A percentile compares a stretch with the other conserved stretches of the same genome.
These are phyloP conservation scores for Murraya koenigii DNA, from an alignment of 345 rosid genomes.

Conservation along the genomic window DNA sequence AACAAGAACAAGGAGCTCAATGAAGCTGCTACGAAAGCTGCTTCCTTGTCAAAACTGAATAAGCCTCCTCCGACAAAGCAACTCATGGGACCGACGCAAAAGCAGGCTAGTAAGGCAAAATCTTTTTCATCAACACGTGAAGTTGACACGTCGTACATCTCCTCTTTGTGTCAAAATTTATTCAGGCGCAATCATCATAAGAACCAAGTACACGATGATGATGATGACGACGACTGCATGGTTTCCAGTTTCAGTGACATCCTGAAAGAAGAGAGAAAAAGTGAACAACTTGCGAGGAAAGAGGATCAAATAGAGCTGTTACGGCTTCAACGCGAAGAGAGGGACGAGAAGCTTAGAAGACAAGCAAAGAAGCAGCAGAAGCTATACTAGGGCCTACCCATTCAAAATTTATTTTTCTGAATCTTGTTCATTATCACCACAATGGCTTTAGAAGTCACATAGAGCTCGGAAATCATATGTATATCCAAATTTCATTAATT, in stretches of 20 bases:
- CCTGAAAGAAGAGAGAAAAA: conserved; percentile 8
- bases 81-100: not conserved
- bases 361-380: not conserved
- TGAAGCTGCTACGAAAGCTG: not conserved
- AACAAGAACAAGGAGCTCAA: not conserved
- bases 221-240: not conserved
- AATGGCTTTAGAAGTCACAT: not conserved
- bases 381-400: not conserved
- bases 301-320: not conserved
- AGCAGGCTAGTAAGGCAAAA: not conserved
- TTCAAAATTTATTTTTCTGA: not conserved
- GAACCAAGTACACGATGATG: not conserved
- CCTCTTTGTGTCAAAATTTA: conserved; percentile 6
- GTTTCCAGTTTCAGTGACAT: conserved; percentile 6
- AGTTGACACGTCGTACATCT: not conserved
- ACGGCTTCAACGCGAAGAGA: not conserved
- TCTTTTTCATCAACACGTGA: not conserved
- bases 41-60: not conserved
- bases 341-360: not conserved
- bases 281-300: not conserved
- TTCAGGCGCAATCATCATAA: not conserved
- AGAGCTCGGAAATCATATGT: too few relatives aligned
- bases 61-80: not conserved
- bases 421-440: not conserved
- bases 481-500: too few relatives aligned